Percentiles rank a stretch among this genome's conserved stretches.
Evolutionary conservation across 1,284 basidiomycete genomes (phyloP).

Genomic region (Moesziomyces sp.): DNA sequence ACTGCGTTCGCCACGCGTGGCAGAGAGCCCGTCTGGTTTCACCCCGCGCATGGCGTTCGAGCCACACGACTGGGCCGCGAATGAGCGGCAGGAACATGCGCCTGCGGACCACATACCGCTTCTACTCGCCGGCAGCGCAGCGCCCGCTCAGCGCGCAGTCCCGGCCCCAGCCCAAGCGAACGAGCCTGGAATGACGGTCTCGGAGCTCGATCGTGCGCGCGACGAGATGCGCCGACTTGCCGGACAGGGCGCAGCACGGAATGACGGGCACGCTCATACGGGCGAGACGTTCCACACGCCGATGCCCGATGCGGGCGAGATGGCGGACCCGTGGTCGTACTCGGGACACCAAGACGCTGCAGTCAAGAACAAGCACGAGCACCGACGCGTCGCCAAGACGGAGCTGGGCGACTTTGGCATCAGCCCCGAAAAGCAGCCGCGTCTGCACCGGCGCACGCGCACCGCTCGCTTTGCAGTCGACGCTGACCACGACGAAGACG

Average conservation of each 20-base stretch:
- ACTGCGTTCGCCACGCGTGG: constrained; percentile 43
- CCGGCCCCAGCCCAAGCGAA: background rate
- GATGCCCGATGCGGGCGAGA: constrained; percentile 30
- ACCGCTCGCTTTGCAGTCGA: constrained; percentile 40
- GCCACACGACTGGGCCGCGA: constrained; percentile 28
- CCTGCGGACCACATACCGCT: constrained; percentile 31
- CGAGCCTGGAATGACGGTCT: constrained; percentile 25
- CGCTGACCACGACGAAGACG: constrained; percentile 12
- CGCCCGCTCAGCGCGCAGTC: background rate
- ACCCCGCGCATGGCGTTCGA: constrained; percentile 50
- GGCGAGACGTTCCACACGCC: constrained; percentile 36
- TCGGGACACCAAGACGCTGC: background rate
- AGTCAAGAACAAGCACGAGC: background rate
- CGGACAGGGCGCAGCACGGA: constrained; percentile 22
- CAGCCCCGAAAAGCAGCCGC: constrained; percentile 28
- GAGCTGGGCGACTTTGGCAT: constrained; percentile 34
- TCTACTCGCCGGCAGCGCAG: constrained; percentile 23
- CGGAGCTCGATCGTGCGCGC: constrained; percentile 26
- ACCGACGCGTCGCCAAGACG: constrained; percentile 5
- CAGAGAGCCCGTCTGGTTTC: constrained; percentile 47
- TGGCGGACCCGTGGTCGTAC: constrained; percentile 15
- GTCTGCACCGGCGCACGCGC: constrained; percentile 33
- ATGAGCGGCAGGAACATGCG: constrained; percentile 10
- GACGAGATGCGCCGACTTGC: constrained; percentile 40
- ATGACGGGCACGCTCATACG: constrained; percentile 9